phyloP scores from a whole-genome alignment of 1,139 yeast genomes.

The Saccharomyces hybrid region DNA sequence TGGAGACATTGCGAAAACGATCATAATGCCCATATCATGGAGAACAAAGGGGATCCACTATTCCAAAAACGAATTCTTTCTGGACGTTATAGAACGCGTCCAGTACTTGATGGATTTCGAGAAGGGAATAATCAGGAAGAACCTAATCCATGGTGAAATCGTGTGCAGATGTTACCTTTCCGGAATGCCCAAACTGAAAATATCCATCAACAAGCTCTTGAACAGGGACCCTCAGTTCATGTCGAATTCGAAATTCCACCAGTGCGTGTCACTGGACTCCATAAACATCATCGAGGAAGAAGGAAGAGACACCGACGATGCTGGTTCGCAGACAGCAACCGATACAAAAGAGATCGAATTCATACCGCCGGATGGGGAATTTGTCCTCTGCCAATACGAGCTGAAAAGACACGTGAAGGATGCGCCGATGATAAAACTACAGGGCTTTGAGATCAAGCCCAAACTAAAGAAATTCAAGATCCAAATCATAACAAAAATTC shows the following conservation, averaged over 20 bases:
- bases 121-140: conserved; percentile 49
- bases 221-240: conserved; percentile 41
- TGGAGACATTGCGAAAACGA: conserved; percentile 61
- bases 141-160: conserved; percentile 58
- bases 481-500: conserved; percentile 32
- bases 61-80: conserved; percentile 69
- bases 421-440: conserved; percentile 33
- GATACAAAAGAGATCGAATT: conserved; percentile 53
- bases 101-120: conserved; percentile 56
- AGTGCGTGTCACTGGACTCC: conserved; percentile 64
- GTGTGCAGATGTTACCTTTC: conserved; percentile 60
- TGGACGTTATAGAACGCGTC: conserved; percentile 62
- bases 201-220: conserved; percentile 55
- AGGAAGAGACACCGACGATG: background rate
- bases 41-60: conserved; percentile 75
- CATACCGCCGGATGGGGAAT: conserved; percentile 76
- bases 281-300: conserved; percentile 31
- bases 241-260: conserved; percentile 60
- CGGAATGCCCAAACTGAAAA: conserved; percentile 68
- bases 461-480: conserved; percentile 24
- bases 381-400: conserved; percentile 48
- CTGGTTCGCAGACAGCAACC: background rate
- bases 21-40: conserved; percentile 72
- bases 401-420: conserved; percentile 35
- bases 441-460: conserved; percentile 22